Percentiles rank a stretch among this genome's conserved stretches.
Evolutionary conservation across 1,284 basidiomycete genomes (phyloP).

Genomic region (Ganoderma sinense): DNA sequence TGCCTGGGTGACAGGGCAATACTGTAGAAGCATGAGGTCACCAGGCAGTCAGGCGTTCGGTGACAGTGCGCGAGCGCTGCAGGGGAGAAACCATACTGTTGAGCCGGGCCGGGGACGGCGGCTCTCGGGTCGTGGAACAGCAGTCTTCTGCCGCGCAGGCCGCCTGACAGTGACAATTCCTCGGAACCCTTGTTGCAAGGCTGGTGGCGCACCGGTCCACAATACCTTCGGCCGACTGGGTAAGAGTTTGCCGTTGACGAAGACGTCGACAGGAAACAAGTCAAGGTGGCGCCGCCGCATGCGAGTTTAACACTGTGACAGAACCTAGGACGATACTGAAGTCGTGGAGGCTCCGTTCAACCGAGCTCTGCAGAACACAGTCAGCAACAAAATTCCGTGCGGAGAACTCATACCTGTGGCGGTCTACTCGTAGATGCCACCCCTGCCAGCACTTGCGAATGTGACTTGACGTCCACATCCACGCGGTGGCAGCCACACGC

Average conservation of each 20-base stretch:
- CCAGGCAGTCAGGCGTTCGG: not conserved
- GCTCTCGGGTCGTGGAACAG: not conserved
- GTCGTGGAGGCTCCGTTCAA: not conserved
- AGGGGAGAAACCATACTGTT: not conserved
- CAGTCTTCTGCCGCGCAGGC: not conserved
- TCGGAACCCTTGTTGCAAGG: not conserved
- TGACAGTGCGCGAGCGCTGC: not conserved
- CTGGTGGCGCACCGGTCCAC: not conserved
- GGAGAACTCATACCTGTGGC: not conserved
- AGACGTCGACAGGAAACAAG: too few relatives aligned
- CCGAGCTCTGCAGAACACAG: not conserved
- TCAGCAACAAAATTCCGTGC: not conserved
- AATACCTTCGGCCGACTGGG: not conserved
- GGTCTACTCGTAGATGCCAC: not conserved
- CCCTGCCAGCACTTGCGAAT: not conserved
- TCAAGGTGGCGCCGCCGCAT: not conserved
- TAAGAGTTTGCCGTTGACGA: not conserved
- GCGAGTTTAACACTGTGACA: not conserved
- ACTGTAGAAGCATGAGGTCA: not conserved
- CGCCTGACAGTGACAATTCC: not conserved
- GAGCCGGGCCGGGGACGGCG: not conserved
- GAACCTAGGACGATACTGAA: not conserved
- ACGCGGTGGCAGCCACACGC: too few relatives aligned
- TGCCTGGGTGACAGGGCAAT: not conserved
- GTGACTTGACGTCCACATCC: not conserved